Base-by-base conservation (phyloP, 179 eudicot genomes). In the Amaranthus tricolor region DNA sequence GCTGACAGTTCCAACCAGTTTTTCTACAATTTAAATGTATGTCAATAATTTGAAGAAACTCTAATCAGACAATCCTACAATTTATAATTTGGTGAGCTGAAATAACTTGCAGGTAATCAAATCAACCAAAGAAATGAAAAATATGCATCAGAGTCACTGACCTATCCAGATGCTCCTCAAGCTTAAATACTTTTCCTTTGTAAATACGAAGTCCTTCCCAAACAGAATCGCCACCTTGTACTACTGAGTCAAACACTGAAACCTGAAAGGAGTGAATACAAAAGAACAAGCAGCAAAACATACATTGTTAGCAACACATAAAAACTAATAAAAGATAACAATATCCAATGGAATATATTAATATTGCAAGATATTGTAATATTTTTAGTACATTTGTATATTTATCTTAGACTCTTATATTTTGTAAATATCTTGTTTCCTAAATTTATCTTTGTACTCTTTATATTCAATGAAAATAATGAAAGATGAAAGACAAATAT, bases 141-240 rank as follows among this genome's bases (percentile, higher is more conserved):
- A 12, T 3, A 13, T 31, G 58, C 17, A 48, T 55, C 43, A 60
- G 45, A 54, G 71, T 74, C 20, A 85, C 85, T 80, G 66, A 89
- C 99, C 99, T 89, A 82, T 91, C 93, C 79, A 95, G 77, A 85
- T 95, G 99, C 81, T 93, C 99, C 81, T 95, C 97, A 65, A 95
- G 93, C 88, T 93, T 95, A 75, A 95, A 95, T 71, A 93, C 68
- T 81, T 86, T 95, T 53, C 99, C 98, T 51, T 84, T 62, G 77
- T 95, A 95, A 56, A 95, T 72, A 6, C 99, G 88, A 69, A 93
- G 97, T n/a, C 99, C 99, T 83, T 95, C 99, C 99, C 99, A 93
- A 61, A 88, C 99, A 62, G 89, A 91, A 84, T 95, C 99, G 74
- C 99, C 99, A 68, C 99, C 99, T 95, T 95, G 99, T 73, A 95